A percentile compares a stretch with the other conserved stretches of the same genome.
phyloP scores from a whole-genome alignment of 495 filamentous ascomycete species.

The Hypoxylon cercidicola region DNA sequence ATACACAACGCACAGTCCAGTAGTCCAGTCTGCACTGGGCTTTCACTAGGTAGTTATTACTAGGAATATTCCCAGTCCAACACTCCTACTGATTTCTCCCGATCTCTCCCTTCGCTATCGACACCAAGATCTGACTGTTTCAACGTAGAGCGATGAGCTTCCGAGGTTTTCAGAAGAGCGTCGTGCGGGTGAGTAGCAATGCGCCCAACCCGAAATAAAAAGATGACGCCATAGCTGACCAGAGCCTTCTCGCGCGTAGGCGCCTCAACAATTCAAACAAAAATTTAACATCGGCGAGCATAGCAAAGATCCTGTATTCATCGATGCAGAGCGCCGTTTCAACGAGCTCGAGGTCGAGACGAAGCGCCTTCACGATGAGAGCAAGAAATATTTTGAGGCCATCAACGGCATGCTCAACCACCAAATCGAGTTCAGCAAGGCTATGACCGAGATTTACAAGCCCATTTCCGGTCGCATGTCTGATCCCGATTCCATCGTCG shows the following conservation, averaged over 20 bases:
- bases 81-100: not conserved
- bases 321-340: conserved; percentile 93
- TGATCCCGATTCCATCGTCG: conserved; percentile 83
- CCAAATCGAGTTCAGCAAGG: conserved; percentile 98
- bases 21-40: not conserved
- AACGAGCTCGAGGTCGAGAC: conserved; percentile 94
- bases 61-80: conserved; percentile 17
- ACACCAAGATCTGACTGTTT: conserved; percentile 12
- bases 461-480: conserved; percentile 96
- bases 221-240: conserved; percentile 13
- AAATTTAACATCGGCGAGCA: conserved; percentile 95
- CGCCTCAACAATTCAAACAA: conserved; percentile 89
- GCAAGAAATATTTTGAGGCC: conserved; percentile 93
- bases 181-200: conserved; percentile 72
- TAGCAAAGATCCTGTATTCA: conserved; percentile 93
- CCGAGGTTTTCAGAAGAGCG: conserved; percentile 92
- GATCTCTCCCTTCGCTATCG: not conserved
- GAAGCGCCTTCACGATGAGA: conserved; percentile 94
- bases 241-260: conserved; percentile 56
- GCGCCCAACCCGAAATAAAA: conserved; percentile 7
- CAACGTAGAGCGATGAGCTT: conserved; percentile 79
- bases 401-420: conserved; percentile 98
- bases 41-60: not conserved
- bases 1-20: not conserved
- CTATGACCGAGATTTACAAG: conserved; percentile 95